These are phyloP conservation scores for Pythium rishiriense DNA, from an alignment of 352 stramenopile species.

Conservation along the genomic window DNA sequence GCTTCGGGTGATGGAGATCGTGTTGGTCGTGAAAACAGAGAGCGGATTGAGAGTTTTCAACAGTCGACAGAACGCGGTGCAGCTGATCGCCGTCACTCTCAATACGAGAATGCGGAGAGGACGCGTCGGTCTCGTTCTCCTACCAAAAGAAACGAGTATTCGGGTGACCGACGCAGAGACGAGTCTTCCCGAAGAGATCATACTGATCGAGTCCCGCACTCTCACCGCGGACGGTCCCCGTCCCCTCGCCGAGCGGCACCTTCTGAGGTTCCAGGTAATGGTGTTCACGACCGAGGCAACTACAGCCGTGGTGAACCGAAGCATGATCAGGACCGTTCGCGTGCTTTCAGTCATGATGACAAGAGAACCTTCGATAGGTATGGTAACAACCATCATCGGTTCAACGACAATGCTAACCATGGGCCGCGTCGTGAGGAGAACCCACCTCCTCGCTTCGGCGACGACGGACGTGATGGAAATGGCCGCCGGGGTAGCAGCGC, in stretches of 20 bases:
- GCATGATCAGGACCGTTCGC: background rate
- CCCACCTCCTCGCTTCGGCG: background rate
- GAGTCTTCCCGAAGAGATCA: slow-evolving; percentile 1
- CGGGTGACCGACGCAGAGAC: slow-evolving; percentile 1
- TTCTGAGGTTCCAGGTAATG: background rate
- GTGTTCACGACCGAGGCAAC: background rate
- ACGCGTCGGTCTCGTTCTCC: slow-evolving; percentile 4
- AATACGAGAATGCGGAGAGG: background rate
- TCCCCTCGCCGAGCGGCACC: slow-evolving; percentile 1
- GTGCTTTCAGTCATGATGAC: background rate
- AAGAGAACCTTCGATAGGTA: background rate
- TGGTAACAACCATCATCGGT: background rate
- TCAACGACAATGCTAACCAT: background rate
- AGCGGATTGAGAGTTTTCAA: background rate
- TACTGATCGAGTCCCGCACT: background rate
- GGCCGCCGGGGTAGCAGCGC: background rate
- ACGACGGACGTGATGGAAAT: background rate
- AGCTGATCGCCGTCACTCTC: background rate
- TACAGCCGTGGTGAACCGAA: background rate
- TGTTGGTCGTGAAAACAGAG: background rate
- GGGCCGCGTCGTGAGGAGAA: background rate
- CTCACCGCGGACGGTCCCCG: slow-evolving; percentile 6
- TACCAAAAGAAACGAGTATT: background rate
- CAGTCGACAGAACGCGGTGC: background rate
- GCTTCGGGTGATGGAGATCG: background rate